These are phyloP conservation scores for Penicillium dipodomyicola DNA, from an alignment of 495 filamentous ascomycete genomes.

Conservation along the genomic window DNA sequence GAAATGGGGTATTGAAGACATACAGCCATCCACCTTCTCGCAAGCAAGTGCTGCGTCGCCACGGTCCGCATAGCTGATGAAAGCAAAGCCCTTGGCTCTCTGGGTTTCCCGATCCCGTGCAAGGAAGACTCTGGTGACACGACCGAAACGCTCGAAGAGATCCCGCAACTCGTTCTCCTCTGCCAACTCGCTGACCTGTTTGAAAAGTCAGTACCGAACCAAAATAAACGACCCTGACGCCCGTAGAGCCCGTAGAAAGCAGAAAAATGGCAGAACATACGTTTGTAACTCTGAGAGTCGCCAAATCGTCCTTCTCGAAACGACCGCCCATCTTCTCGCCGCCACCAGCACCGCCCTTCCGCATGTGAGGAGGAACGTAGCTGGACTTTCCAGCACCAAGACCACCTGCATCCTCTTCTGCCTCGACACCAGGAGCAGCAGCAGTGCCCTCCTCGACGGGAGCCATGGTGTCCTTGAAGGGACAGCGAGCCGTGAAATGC, in stretches of 20 bases:
- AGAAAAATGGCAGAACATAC: conserved; percentile 52
- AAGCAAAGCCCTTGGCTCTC: conserved; percentile 94
- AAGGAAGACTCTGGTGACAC: conserved; percentile 94
- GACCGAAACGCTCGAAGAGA: conserved; percentile 96
- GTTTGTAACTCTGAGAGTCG: conserved; percentile 95
- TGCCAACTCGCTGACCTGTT: conserved; percentile 89
- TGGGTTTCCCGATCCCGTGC: conserved; percentile 96
- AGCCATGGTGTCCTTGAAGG: conserved; percentile 79
- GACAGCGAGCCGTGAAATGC: conserved; percentile 96
- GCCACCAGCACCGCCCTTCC: conserved; percentile 62
- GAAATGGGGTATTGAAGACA: conserved; percentile 31
- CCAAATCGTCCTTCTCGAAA: conserved; percentile 93
- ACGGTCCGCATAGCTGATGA: conserved; percentile 92
- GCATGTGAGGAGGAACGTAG: conserved; percentile 90
- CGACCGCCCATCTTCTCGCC: conserved; percentile 93
- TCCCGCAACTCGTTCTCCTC: conserved; percentile 92
- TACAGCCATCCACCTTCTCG: conserved; percentile 96
- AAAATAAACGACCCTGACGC: conserved; percentile 7
- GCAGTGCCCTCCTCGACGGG: conserved; percentile 65
- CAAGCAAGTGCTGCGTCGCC: conserved; percentile 86
- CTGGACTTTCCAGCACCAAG: conserved; percentile 68
- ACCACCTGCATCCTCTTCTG: conserved; percentile 52
- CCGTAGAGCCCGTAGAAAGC: not conserved
- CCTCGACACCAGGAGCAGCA: conserved; percentile 53
- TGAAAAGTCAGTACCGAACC: conserved; percentile 14